These are phyloP conservation scores for Periconia sp. DNA, from an alignment of 2,329 filamentous ascomycete species.

Conservation along the genomic window DNA sequence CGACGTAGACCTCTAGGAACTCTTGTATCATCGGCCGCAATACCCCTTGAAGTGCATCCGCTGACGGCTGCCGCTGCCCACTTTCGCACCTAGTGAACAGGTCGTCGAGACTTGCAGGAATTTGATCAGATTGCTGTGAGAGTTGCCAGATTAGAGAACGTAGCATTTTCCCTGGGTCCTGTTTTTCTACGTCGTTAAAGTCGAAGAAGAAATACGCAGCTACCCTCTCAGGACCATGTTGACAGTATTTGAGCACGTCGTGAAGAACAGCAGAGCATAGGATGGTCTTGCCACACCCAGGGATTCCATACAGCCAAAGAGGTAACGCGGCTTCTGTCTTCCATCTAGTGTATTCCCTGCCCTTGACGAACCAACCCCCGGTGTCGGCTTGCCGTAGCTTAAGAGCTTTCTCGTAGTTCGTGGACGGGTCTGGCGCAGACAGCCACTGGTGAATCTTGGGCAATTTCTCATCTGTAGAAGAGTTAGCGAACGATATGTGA, in stretches of 20 bases:
- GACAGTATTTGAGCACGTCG: constrained; percentile 14
- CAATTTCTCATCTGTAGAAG: constrained; percentile 18
- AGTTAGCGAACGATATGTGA: no score
- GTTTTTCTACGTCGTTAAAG: constrained; percentile 45
- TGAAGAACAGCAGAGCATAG: constrained; percentile 37
- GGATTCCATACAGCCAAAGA: constrained; percentile 49
- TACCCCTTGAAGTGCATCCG: constrained; percentile 19
- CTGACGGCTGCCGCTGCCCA: constrained; percentile 27
- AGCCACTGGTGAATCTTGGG: constrained; percentile 36
- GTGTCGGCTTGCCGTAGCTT: constrained; percentile 38
- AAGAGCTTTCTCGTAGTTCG: constrained; percentile 40
- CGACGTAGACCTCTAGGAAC: constrained; percentile 13
- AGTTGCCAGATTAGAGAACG: constrained; percentile 46
- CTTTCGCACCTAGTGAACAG: constrained; percentile 28
- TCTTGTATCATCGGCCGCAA: constrained; percentile 31
- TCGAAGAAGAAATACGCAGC: constrained; percentile 28
- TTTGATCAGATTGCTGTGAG: constrained; percentile 19
- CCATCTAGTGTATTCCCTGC: constrained; percentile 36
- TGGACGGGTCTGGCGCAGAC: constrained; percentile 43
- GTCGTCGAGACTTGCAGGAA: constrained; percentile 20
- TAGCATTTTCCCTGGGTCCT: constrained; percentile 35
- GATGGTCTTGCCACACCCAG: constrained; percentile 51
- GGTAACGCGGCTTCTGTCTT: constrained; percentile 32
- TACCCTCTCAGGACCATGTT: constrained; percentile 9
- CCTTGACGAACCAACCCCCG: constrained; percentile 44